Conservation (phyloP, 2,329 filamentous ascomycete species). For the Cladosporium velox region DNA sequence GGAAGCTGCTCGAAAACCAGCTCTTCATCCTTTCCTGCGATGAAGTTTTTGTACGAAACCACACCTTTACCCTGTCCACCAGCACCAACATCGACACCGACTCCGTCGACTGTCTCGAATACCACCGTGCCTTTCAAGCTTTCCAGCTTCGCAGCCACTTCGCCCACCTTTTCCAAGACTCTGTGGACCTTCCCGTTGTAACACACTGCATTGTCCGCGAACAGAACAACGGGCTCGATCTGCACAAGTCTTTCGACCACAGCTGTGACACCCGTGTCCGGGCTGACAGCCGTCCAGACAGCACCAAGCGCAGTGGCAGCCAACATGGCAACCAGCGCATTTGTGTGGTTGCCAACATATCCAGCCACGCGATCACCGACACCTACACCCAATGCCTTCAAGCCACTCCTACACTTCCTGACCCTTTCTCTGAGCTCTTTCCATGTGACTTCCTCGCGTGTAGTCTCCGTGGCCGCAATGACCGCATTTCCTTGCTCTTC, state of each 20-base stretch:
- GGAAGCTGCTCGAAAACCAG: conserved; percentile 71
- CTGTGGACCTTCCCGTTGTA: conserved; percentile 92
- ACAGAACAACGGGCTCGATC: conserved; percentile 79
- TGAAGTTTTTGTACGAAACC: conserved; percentile 22
- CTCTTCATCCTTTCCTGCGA: conserved; percentile 12
- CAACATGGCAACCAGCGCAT: conserved; percentile 85
- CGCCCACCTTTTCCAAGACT: conserved; percentile 74
- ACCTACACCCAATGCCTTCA: conserved; percentile 66
- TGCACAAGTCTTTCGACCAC: conserved; percentile 85
- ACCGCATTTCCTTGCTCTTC: conserved; percentile 67
- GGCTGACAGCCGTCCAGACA: conserved; percentile 90
- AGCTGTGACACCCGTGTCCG: conserved; percentile 87
- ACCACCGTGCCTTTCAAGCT: conserved; percentile 72
- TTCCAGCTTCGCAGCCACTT: conserved; percentile 69
- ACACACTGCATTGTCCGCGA: conserved; percentile 82
- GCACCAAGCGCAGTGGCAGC: conserved; percentile 79
- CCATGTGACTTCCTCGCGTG: conserved; percentile 71
- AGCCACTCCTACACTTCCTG: conserved; percentile 68
- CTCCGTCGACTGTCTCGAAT: conserved; percentile 62
- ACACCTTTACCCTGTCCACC: conserved; percentile 11
- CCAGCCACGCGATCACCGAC: conserved; percentile 64
- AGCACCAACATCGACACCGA: conserved; percentile 16
- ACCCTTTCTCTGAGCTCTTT: conserved; percentile 76
- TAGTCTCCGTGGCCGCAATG: conserved; percentile 77
- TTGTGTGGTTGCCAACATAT: conserved; percentile 86